Conservation (phyloP, 768 basidiomycete genomes). For the Boletus vinaceobasis region DNA sequence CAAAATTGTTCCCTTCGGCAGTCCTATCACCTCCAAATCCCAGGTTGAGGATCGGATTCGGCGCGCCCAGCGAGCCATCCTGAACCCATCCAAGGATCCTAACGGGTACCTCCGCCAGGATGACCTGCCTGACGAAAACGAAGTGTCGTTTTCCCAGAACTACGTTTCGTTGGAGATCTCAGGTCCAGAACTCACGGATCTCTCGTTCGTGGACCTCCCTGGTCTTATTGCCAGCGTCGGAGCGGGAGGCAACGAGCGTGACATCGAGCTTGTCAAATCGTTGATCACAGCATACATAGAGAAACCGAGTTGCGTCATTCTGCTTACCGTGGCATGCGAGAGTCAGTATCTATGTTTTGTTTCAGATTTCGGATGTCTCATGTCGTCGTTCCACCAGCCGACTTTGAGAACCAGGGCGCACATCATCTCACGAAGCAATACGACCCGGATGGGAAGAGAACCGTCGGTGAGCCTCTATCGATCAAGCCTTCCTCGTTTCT, state of each 20-base stretch:
- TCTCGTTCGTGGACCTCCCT: conserved; percentile 64
- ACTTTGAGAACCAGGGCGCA: conserved; percentile 78
- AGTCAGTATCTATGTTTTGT: conserved; percentile 12
- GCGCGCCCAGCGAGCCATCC: conserved; percentile 61
- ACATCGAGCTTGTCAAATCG: conserved; percentile 59
- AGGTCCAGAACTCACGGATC: conserved; percentile 56
- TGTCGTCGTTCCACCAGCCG: conserved; percentile 47
- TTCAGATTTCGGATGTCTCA: conserved; percentile 34
- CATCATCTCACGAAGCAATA: conserved; percentile 57
- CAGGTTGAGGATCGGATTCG: conserved; percentile 65
- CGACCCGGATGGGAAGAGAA: conserved; percentile 63
- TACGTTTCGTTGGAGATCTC: conserved; percentile 57
- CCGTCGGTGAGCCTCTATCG: conserved; percentile 52
- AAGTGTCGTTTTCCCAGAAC: conserved; percentile 49
- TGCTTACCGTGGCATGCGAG: conserved; percentile 56
- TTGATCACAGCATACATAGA: conserved; percentile 59
- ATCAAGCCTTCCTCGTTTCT: conserved; percentile 49
- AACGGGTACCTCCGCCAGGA: conserved; percentile 15
- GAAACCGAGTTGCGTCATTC: conserved; percentile 64
- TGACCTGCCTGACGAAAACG: conserved; percentile 8
- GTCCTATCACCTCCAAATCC: conserved; percentile 45
- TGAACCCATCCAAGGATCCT: conserved; percentile 46
- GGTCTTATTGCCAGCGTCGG: conserved; percentile 61
- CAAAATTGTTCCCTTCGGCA: conserved; percentile 43
- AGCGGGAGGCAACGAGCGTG: conserved; percentile 44